Conservation (phyloP, 225 moss, liverwort and hornwort genomes). For the Neckera pumila region DNA sequence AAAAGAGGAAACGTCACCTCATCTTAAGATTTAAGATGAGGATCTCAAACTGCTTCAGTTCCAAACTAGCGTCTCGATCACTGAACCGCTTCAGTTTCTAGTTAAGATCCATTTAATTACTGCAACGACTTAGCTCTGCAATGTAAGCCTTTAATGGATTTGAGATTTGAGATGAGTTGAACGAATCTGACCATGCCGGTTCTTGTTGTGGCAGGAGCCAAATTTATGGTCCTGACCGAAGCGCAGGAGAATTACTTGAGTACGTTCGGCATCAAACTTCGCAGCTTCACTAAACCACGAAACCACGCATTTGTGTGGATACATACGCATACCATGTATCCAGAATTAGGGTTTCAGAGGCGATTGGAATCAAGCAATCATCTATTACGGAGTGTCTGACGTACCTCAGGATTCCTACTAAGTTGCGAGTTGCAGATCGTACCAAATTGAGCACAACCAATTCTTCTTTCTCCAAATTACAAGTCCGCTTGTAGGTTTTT, state of each 20-base stretch:
- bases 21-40: not conserved
- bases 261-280: not conserved
- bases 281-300: not conserved
- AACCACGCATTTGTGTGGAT: not conserved
- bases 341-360: not conserved
- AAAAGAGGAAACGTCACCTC: too few species aligned
- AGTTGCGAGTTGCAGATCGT: not conserved
- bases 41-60: not conserved
- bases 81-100: not conserved
- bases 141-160: too few species aligned
- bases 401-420: not conserved
- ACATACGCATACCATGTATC: too few species aligned
- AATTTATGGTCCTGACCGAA: not conserved
- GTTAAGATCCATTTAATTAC: not conserved
- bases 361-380: not conserved
- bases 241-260: not conserved
- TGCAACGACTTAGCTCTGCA: not conserved
- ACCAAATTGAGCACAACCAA: not conserved
- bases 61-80: not conserved
- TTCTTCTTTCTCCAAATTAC: not conserved
- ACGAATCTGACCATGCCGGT: not conserved
- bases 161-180: not conserved
- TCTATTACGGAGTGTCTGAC: not conserved
- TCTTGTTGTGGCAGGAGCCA: not conserved
- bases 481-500: not conserved